Conservation (phyloP, 768 basidiomycete species). For the Xerocomus spinulosus region DNA sequence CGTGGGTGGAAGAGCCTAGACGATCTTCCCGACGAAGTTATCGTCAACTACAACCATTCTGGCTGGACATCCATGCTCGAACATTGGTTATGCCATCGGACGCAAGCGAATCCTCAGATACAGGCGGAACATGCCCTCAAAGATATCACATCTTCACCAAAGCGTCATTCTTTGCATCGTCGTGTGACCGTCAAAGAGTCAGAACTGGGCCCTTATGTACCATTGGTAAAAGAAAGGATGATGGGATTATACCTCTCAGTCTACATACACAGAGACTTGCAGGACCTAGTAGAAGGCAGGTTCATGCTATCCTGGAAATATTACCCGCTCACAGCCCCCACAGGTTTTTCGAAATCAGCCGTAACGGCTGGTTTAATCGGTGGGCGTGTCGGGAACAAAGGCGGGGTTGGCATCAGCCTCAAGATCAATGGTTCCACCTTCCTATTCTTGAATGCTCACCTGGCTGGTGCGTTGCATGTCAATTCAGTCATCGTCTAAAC, state of each 20-base stretch:
- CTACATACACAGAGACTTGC: slow-evolving; percentile 70
- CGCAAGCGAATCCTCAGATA: slow-evolving; percentile 21
- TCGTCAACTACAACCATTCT: slow-evolving; percentile 28
- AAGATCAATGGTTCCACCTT: slow-evolving; percentile 79
- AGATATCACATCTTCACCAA: slow-evolving; percentile 38
- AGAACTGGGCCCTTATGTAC: slow-evolving; percentile 71
- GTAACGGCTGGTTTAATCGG: slow-evolving; percentile 90
- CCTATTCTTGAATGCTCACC: slow-evolving; percentile 86
- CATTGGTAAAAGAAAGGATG: slow-evolving; percentile 84
- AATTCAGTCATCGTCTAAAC: neutral
- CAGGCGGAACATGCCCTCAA: slow-evolving; percentile 19
- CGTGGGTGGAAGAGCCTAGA: slow-evolving; percentile 34
- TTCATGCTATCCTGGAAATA: neutral
- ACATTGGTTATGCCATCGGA: slow-evolving; percentile 57
- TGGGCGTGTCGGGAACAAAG: slow-evolving; percentile 89
- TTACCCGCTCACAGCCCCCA: neutral
- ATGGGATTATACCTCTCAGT: slow-evolving; percentile 84
- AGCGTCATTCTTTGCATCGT: slow-evolving; percentile 42
- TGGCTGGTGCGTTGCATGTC: slow-evolving; percentile 55
- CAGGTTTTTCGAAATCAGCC: slow-evolving; percentile 72
- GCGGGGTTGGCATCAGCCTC: slow-evolving; percentile 86
- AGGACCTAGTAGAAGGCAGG: slow-evolving; percentile 57
- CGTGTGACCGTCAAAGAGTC: slow-evolving; percentile 40
- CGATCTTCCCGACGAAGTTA: slow-evolving; percentile 32
- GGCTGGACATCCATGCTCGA: slow-evolving; percentile 79